Conservation (phyloP, 306 rosid genomes). For the Inga oerstediana region DNA sequence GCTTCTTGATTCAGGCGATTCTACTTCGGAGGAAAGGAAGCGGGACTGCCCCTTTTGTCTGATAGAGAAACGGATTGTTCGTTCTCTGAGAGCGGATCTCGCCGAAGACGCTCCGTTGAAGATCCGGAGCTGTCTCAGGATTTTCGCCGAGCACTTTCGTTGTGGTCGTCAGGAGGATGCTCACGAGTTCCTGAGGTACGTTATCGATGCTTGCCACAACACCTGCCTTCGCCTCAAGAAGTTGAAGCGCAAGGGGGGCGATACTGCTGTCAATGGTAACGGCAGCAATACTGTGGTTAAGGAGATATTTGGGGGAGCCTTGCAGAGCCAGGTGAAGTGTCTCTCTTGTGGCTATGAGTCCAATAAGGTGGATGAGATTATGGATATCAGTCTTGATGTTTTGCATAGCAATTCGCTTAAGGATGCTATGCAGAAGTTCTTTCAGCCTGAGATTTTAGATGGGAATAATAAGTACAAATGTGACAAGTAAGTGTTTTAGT, state of each 20-base stretch:
- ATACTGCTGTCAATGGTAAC: not conserved
- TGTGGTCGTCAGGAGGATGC: slow-evolving; percentile 96
- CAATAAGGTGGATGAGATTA: slow-evolving; percentile 97
- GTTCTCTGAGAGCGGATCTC: slow-evolving; percentile 72
- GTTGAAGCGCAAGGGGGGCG: slow-evolving; percentile 50
- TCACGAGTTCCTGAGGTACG: slow-evolving; percentile 91
- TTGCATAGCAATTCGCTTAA: slow-evolving; percentile 85
- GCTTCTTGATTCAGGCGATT: slow-evolving; percentile 62
- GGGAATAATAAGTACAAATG: slow-evolving; percentile 96
- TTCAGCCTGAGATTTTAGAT: slow-evolving; percentile 91
- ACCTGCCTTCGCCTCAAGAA: slow-evolving; percentile 90
- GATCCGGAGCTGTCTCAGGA: slow-evolving; percentile 76
- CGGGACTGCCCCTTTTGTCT: slow-evolving; percentile 91
- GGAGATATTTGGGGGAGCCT: slow-evolving; percentile 92
- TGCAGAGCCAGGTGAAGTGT: slow-evolving; percentile 99
- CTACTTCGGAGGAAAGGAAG: slow-evolving; percentile 52
- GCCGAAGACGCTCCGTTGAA: slow-evolving; percentile 66
- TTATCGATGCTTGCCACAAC: slow-evolving; percentile 95
- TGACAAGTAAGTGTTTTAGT: slow-evolving; percentile 62
- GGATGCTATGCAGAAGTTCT: slow-evolving; percentile 86
- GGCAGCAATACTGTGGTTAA: slow-evolving; percentile 59
- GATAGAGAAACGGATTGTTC: slow-evolving; percentile 78
- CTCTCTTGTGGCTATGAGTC: slow-evolving; percentile 88
- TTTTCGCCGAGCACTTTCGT: slow-evolving; percentile 80
- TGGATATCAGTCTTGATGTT: slow-evolving; percentile 99